Percentiles rank a stretch among this genome's conserved stretches.
Conservation (phyloP, 202 grass and related monocot species). For the Carex arenaria region DNA sequence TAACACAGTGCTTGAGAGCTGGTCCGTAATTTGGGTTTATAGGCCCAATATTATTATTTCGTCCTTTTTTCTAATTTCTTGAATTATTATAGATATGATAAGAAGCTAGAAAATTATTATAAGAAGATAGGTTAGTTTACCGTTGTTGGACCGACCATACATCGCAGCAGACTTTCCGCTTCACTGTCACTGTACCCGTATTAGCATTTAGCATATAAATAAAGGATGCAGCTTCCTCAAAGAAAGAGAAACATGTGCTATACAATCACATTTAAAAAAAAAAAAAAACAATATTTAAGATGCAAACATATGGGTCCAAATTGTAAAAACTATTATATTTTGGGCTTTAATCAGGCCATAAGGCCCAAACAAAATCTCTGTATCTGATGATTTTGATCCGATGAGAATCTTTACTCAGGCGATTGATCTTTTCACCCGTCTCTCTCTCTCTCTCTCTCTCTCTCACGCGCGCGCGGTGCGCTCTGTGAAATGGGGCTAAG, state of each 20-base stretch:
- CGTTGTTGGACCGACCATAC: neutral
- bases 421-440: too few species aligned
- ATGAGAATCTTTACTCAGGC: neutral
- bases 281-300: neutral
- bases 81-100: neutral
- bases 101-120: neutral
- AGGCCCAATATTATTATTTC: neutral
- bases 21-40: slow-evolving; percentile 11
- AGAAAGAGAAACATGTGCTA: neutral
- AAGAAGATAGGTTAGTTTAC: slow-evolving; percentile 3
- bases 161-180: neutral
- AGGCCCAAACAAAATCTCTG: neutral
- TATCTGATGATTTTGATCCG: neutral
- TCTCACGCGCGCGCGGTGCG: neutral
- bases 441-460: neutral
- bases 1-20: slow-evolving; percentile 27
- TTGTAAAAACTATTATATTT: neutral
- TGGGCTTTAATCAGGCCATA: neutral
- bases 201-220: neutral
- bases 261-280: neutral
- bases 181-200: neutral
- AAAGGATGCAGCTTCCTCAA: neutral
- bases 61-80: neutral
- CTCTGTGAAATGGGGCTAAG: slow-evolving; percentile 45
- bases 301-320: neutral